Conservation (phyloP, 495 filamentous ascomycete genomes). For the Recurvomyces mirabilis region DNA sequence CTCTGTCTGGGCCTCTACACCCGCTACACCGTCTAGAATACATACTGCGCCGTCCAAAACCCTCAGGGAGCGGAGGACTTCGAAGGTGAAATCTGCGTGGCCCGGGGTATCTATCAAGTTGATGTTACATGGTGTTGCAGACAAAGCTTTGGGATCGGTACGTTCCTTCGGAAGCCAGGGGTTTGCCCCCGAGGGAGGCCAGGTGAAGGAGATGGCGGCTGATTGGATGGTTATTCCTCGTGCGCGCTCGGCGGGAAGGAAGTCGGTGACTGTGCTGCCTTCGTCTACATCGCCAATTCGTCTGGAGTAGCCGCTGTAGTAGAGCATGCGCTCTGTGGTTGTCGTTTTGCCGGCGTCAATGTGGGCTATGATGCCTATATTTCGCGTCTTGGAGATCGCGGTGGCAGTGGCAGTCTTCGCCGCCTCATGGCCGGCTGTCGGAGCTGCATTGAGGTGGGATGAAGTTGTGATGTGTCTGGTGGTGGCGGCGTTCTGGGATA, state of each 20-base stretch:
- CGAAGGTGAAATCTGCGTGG: constrained; percentile 97
- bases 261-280: constrained; percentile 95
- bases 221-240: constrained; percentile 97
- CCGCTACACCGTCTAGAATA: constrained; percentile 91
- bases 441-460: not conserved
- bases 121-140: constrained; percentile 47
- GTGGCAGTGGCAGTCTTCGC: constrained; percentile 21
- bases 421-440: not conserved
- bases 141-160: not conserved
- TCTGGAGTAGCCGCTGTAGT: constrained; percentile 82
- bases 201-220: constrained; percentile 88
- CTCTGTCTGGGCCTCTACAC: constrained; percentile 96
- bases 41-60: constrained; percentile 93
- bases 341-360: constrained; percentile 99
- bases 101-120: constrained; percentile 97
- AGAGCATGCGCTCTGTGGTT: constrained; percentile 98
- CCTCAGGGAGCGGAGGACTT: constrained; percentile 84
- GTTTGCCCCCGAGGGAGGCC: constrained; percentile 41
- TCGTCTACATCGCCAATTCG: constrained; percentile 91
- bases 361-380: constrained; percentile 98
- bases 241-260: constrained; percentile 84
- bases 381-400: constrained; percentile 59
- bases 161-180: not conserved
- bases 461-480: constrained; percentile 1
- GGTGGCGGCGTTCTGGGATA: not conserved